phyloP scores from a whole-genome alignment of 1,284 basidiomycete genomes.

The Ceratobasidium theobromae region DNA sequence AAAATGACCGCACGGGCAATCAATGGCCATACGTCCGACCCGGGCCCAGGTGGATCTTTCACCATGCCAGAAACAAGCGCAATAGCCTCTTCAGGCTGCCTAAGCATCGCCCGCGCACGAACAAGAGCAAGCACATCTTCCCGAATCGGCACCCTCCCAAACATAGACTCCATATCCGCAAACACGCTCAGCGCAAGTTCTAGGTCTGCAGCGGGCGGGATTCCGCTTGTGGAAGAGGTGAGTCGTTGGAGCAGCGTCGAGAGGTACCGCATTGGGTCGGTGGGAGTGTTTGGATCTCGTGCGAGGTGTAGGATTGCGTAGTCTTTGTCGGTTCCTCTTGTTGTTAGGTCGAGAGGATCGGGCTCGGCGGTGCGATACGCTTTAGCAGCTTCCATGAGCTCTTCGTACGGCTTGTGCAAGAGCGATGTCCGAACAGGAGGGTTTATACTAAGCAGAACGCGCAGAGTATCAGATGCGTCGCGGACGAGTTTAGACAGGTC shows the following conservation, averaged over 20 bases:
- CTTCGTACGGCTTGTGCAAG: constrained; percentile 19
- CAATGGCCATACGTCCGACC: constrained; percentile 9
- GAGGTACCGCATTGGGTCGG: neutral
- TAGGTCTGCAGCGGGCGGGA: constrained; percentile 12
- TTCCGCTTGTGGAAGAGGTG: neutral
- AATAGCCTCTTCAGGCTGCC: constrained; percentile 2
- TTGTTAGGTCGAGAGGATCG: constrained; percentile 25
- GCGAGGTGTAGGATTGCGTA: neutral
- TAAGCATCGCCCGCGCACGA: constrained; percentile 11
- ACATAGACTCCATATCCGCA: neutral
- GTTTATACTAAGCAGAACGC: constrained; percentile 1
- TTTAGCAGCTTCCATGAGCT: constrained; percentile 1
- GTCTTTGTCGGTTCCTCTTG: neutral
- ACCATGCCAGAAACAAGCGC: neutral
- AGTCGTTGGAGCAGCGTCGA: neutral
- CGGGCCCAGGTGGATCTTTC: neutral
- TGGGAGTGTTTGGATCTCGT: neutral
- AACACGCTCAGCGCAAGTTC: constrained; percentile 9
- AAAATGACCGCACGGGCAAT: constrained; percentile 19
- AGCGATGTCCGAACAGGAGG: constrained; percentile 13
- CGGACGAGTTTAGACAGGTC: neutral
- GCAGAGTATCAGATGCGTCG: constrained; percentile 10
- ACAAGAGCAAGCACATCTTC: neutral
- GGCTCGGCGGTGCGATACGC: neutral
- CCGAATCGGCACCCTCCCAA: neutral